Conservation (phyloP, 2,329 filamentous ascomycete species). For the Beauveria pseudobassiana region DNA sequence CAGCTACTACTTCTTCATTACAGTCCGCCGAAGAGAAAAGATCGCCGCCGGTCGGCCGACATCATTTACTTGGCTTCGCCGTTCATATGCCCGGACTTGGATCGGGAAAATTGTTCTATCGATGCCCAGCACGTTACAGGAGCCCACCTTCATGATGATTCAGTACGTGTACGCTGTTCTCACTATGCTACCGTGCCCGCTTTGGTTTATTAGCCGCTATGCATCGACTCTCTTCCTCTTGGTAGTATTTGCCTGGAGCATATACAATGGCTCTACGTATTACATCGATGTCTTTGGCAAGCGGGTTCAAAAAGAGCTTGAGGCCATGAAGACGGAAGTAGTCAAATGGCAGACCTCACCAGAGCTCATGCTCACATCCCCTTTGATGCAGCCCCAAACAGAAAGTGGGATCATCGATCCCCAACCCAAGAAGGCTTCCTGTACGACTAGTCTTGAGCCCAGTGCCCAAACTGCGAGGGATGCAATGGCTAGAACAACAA, state of each 20-base stretch:
- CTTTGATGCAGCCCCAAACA: slow-evolving; percentile 23
- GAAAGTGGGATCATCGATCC: slow-evolving; percentile 14
- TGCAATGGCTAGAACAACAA: slow-evolving; percentile 18
- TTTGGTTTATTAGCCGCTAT: slow-evolving; percentile 90
- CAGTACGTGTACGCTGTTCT: slow-evolving; percentile 86
- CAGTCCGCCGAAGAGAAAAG: slow-evolving; percentile 86
- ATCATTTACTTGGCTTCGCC: slow-evolving; percentile 93
- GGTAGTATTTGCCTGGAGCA: slow-evolving; percentile 84
- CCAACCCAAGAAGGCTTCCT: not conserved
- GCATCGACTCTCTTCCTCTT: slow-evolving; percentile 71
- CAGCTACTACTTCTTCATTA: slow-evolving; percentile 89
- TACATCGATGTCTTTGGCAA: slow-evolving; percentile 98
- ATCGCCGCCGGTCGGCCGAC: slow-evolving; percentile 93
- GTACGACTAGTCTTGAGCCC: slow-evolving; percentile 8
- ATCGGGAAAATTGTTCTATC: slow-evolving; percentile 79
- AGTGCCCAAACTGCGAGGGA: slow-evolving; percentile 12
- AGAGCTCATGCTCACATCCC: slow-evolving; percentile 34
- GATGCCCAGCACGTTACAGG: slow-evolving; percentile 69
- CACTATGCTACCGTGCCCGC: slow-evolving; percentile 87
- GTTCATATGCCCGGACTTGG: slow-evolving; percentile 82
- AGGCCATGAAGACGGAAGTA: slow-evolving; percentile 81
- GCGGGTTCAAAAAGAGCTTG: slow-evolving; percentile 92
- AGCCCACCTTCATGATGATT: slow-evolving; percentile 90
- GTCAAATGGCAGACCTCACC: slow-evolving; percentile 71
- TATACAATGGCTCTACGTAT: slow-evolving; percentile 94